Evolutionary conservation across 768 basidiomycete genomes (phyloP), one percentile per base, ranked within the genome.

Genomic region (Xerocomus brunneocitrinus): DNA sequence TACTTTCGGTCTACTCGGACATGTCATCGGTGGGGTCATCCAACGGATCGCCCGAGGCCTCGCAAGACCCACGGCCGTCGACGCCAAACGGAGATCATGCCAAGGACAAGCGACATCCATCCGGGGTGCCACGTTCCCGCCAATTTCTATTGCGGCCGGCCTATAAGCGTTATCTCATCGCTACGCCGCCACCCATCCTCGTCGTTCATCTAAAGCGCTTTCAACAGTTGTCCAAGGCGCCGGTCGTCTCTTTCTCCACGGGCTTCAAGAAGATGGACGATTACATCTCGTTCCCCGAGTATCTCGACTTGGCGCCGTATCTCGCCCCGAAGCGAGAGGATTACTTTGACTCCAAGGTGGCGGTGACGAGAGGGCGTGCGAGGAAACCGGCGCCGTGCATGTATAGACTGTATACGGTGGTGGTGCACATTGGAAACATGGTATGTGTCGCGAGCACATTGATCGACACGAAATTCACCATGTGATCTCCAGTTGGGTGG

Each of bases 151-250:
- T 89, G 71, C 83, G 91, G 2, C 79, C 89, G 1, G 91, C 92
- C 4, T 93, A 91, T 74, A 98, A 98, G 71, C 89, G 95, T 12
- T 98, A 97, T 70, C 84, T 98, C 54, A 89, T 98, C 67, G 82
- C 85, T 14, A 78, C 77, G 0, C 85, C 89, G 2, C 95, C 95
- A 0, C 91, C 93, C 0, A 79, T 97, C 31, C 81, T 98, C 52
- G 89, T 95, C 47, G 81, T 98, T 54, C 95, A 98, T 61, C 79
- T 97, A 47, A 98, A 98, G 73, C 81, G 95, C 43, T 98, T 98
- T 72, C 91, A 95, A 70, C 93, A 95, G 64, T 77, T 85, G 8
- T 74, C 76, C 38, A 87, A 85, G 71, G 76, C 77, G 48, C 76
- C 81, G 5, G 69, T 82, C 52, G 71, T 85, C 53, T 81, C 83